A percentile compares a stretch with the other conserved stretches of the same genome.
Conservation (phyloP, 371 early-diverging fungal genomes). For the Mortierella sp. region DNA sequence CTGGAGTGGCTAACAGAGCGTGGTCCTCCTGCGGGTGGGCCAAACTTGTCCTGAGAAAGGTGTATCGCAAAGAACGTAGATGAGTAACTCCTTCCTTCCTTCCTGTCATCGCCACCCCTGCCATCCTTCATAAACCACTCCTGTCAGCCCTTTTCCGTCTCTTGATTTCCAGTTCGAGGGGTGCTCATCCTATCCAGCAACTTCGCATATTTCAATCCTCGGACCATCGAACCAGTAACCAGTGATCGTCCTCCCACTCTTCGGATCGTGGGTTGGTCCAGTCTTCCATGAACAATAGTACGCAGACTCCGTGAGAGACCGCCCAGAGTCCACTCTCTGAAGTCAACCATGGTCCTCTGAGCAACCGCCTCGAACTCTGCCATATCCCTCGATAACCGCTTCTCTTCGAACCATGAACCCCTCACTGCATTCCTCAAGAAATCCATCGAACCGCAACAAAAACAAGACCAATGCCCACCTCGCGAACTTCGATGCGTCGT, state of each 20-base stretch:
- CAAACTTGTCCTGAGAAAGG: slow-evolving; percentile 47
- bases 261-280: not conserved
- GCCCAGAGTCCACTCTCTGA: not conserved
- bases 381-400: not conserved
- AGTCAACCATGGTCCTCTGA: not conserved
- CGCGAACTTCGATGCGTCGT: slow-evolving; percentile 81
- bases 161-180: not conserved
- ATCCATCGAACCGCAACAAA: slow-evolving; percentile 16
- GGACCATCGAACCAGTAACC: not conserved
- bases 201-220: not conserved
- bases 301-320: not conserved
- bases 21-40: slow-evolving; percentile 38
- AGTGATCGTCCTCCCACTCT: not conserved
- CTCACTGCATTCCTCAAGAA: not conserved
- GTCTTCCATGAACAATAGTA: not conserved
- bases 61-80: slow-evolving; percentile 10
- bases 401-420: not conserved
- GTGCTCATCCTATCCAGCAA: not conserved
- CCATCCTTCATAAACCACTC: not conserved
- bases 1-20: not conserved
- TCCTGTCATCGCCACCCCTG: not conserved
- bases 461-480: slow-evolving; percentile 64
- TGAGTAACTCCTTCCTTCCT: slow-evolving; percentile 7
- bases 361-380: slow-evolving; percentile 1
- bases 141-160: not conserved